These are phyloP conservation scores for Tricholomella constricta DNA, from an alignment of 768 basidiomycete species.

Conservation along the genomic window DNA sequence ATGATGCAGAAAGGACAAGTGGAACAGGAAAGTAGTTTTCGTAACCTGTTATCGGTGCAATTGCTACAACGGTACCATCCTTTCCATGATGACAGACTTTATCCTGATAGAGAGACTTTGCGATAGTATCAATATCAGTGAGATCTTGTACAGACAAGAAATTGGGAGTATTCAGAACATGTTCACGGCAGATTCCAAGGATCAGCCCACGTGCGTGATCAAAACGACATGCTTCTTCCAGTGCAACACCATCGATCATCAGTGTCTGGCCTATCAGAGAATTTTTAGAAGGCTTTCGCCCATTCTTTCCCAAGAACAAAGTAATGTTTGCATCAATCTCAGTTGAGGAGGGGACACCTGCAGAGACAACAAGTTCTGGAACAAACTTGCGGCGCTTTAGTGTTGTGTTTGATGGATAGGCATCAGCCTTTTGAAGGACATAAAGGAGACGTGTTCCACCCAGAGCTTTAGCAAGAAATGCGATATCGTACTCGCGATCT, in stretches of 20 bases:
- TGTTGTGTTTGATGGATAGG: slow-evolving; percentile 22
- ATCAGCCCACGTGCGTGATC: slow-evolving; percentile 9
- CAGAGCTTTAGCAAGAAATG: slow-evolving; percentile 27
- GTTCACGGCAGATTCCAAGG: neutral
- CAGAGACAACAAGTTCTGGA: slow-evolving; percentile 14
- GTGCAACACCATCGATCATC: slow-evolving; percentile 29
- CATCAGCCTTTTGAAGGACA: slow-evolving; percentile 24
- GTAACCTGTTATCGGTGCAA: slow-evolving; percentile 21
- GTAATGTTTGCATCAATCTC: neutral
- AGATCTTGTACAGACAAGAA: neutral
- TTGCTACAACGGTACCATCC: slow-evolving; percentile 29
- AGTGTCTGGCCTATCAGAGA: slow-evolving; percentile 17
- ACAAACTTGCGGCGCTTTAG: slow-evolving; percentile 10
- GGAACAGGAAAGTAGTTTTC: slow-evolving; percentile 27
- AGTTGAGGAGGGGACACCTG: neutral
- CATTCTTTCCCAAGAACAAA: neutral
- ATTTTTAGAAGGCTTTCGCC: slow-evolving; percentile 2
- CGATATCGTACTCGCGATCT: slow-evolving; percentile 25
- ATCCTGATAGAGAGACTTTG: slow-evolving; percentile 6
- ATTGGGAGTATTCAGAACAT: neutral
- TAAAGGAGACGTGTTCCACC: slow-evolving; percentile 28
- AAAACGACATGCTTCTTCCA: slow-evolving; percentile 23
- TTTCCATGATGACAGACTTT: slow-evolving; percentile 22
- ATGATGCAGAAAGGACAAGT: slow-evolving; percentile 24
- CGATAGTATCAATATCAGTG: neutral